A percentile compares a stretch with the other conserved stretches of the same genome.
These are phyloP conservation scores for Martiniozyma abietophila DNA, from an alignment of 805 yeast species.

Conservation along the genomic window DNA sequence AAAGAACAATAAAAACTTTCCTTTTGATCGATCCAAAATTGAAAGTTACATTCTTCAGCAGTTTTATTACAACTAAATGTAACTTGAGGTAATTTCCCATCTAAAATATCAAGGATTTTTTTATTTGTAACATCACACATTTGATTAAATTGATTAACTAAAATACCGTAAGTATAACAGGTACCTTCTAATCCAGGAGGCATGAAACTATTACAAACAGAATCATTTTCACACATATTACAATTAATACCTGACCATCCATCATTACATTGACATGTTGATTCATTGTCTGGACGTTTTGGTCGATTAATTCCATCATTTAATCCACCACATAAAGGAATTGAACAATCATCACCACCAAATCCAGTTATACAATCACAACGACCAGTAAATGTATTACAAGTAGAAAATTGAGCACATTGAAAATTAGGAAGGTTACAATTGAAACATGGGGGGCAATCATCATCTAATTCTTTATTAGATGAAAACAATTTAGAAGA, in stretches of 20 bases:
- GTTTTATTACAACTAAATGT: slow-evolving; percentile 80
- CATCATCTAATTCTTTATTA: slow-evolving; percentile 23
- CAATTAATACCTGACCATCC: slow-evolving; percentile 97
- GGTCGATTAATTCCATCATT: slow-evolving; percentile 61
- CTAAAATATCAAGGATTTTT: slow-evolving; percentile 71
- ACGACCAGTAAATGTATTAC: slow-evolving; percentile 80
- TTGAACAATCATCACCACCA: slow-evolving; percentile 88
- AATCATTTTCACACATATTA: slow-evolving; percentile 67
- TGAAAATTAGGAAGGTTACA: slow-evolving; percentile 86
- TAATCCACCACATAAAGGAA: slow-evolving; percentile 80
- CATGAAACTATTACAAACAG: slow-evolving; percentile 76
- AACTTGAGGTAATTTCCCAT: slow-evolving; percentile 81
- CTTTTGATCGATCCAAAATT: slow-evolving; percentile 87
- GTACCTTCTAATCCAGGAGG: slow-evolving; percentile 80
- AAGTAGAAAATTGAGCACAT: slow-evolving; percentile 84
- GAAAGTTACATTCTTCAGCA: slow-evolving; percentile 67
- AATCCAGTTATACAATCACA: slow-evolving; percentile 91
- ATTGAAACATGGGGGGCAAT: slow-evolving; percentile 89
- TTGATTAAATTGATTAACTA: slow-evolving; percentile 74
- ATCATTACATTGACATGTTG: slow-evolving; percentile 58
- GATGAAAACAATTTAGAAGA: no score
- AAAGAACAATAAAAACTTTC: slow-evolving; percentile 91
- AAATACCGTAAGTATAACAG: slow-evolving; percentile 77
- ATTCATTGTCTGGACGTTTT: slow-evolving; percentile 36
- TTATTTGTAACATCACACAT: slow-evolving; percentile 91